Conservation (phyloP, 2,329 filamentous ascomycete species). For the Cladophialophora psammophila region DNA sequence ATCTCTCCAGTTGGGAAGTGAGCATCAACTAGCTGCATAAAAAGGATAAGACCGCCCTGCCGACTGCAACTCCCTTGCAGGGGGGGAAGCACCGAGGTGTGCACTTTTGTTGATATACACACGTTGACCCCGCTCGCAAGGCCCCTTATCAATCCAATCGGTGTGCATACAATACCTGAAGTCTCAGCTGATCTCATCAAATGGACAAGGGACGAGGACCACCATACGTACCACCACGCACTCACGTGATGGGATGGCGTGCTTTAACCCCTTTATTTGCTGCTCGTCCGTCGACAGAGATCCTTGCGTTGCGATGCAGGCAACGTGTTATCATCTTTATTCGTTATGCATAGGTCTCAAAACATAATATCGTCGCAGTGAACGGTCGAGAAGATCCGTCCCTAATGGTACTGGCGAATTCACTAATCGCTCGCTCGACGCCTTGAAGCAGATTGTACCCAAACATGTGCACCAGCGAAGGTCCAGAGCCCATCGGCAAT, state of each 20-base stretch:
- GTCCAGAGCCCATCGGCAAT: neutral
- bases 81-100: neutral
- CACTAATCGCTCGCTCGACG: neutral
- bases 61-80: neutral
- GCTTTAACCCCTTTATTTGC: constrained; percentile 31
- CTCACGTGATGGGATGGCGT: constrained; percentile 37
- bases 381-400: neutral
- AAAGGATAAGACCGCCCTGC: neutral
- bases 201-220: neutral
- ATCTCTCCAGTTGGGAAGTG: neutral
- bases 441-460: constrained; percentile 5
- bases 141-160: constrained; percentile 21
- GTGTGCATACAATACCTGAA: neutral
- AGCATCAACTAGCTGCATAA: neutral
- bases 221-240: neutral
- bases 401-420: neutral
- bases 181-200: constrained; percentile 5
- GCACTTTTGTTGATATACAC: neutral
- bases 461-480: constrained; percentile 7
- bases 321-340: neutral
- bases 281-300: constrained; percentile 24
- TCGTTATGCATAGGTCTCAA: neutral
- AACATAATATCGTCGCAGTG: neutral
- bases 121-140: constrained; percentile 9
- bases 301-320: constrained; percentile 3